phyloP scores from a whole-genome alignment of 306 rosid genomes.

The Rosa lucieae region DNA sequence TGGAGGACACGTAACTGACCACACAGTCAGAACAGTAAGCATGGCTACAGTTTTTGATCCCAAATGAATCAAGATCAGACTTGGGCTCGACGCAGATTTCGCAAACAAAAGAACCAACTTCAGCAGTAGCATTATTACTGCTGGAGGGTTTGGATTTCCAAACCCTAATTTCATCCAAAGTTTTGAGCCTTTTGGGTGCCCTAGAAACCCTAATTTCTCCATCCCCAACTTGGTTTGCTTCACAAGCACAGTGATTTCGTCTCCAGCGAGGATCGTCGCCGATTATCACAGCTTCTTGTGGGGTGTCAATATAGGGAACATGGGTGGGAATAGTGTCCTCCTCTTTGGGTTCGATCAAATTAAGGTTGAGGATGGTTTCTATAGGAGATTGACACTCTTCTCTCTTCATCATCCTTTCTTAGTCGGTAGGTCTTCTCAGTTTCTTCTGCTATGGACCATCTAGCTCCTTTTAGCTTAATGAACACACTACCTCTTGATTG shows the following conservation, averaged over 20 bases:
- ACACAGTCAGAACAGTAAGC: constrained; percentile 55
- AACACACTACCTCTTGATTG: too few relatives aligned
- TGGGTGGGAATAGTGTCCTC: background rate
- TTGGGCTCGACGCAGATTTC: constrained; percentile 24
- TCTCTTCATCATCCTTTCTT: background rate
- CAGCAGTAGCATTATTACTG: background rate
- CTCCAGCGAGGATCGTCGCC: background rate
- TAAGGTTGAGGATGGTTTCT: background rate
- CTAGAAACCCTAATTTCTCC: background rate
- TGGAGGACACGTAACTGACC: constrained; percentile 37
- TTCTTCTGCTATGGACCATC: background rate
- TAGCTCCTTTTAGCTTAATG: background rate
- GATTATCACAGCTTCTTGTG: background rate
- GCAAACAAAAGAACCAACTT: constrained; percentile 18
- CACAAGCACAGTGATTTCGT: background rate
- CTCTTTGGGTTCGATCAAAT: background rate
- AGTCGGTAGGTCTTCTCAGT: background rate
- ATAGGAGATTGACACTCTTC: background rate
- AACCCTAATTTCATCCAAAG: background rate
- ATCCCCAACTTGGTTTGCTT: background rate
- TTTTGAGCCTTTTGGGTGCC: background rate
- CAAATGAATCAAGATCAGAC: background rate
- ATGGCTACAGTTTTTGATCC: constrained; percentile 34
- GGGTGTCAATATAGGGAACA: background rate
- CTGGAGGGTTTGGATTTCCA: background rate